These are phyloP conservation scores for Verticillium nubilum DNA, from an alignment of 2,329 filamentous ascomycete species.

Conservation along the genomic window DNA sequence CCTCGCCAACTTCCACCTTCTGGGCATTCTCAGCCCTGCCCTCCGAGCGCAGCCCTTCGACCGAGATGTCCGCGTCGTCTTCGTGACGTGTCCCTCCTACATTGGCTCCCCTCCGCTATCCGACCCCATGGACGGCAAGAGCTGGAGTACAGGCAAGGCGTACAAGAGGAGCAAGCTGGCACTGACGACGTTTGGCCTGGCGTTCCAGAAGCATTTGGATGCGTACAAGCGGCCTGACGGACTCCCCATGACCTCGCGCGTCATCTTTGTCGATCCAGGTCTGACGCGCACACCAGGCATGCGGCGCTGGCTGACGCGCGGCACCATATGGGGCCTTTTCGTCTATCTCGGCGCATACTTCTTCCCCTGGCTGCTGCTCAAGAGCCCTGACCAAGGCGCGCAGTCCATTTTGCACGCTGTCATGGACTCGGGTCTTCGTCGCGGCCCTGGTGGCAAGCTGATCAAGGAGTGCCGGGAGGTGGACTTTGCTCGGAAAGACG, in stretches of 20 bases:
- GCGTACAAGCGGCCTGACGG: conserved; percentile 79
- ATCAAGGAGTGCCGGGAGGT: conserved; percentile 87
- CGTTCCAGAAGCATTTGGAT: conserved; percentile 89
- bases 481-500: conserved; percentile 64
- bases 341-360: conserved; percentile 75
- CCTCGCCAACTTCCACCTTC: conserved; percentile 88
- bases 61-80: conserved; percentile 82
- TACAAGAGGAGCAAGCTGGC: conserved; percentile 70
- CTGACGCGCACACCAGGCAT: conserved; percentile 80
- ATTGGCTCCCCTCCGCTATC: conserved; percentile 67
- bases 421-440: conserved; percentile 70
- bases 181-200: conserved; percentile 80
- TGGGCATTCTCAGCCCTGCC: conserved; percentile 86
- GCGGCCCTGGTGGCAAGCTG: conserved; percentile 61
- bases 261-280: conserved; percentile 85
- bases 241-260: conserved; percentile 73
- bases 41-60: conserved; percentile 88
- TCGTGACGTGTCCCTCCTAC: conserved; percentile 85
- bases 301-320: conserved; percentile 79
- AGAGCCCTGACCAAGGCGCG: conserved; percentile 76
- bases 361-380: conserved; percentile 81
- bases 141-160: conserved; percentile 50
- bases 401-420: conserved; percentile 81
- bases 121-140: conserved; percentile 40
- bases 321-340: conserved; percentile 72